Base-by-base conservation (phyloP, 768 basidiomycete genomes). In the Auricularia heimuer region DNA sequence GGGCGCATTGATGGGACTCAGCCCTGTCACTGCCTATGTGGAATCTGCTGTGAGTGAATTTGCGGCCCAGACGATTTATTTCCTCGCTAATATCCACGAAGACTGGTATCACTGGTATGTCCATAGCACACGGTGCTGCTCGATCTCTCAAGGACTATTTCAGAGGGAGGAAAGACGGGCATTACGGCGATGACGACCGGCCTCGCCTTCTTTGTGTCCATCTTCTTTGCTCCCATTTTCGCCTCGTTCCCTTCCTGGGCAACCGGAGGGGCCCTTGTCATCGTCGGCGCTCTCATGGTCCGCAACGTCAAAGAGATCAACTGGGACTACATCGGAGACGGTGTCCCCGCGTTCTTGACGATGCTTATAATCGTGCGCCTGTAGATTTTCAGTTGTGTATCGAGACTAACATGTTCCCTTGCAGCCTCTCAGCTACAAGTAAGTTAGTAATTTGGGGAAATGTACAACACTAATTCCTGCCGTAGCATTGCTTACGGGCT, bases 211-310 rank as follows among this genome's bases (percentile, higher is more conserved):
- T 88, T 93, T 72, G 75, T 94, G 58, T 89, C 84, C 2, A 79
- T 94, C 64, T 94, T 94, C 81, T 94, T 94, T 71, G 83, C 92
- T 18, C 92, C 92, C 4, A 87, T 94, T 69, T 92, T 94, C 68
- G 90, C 90, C 10, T 90, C 88, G 11, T 91, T 94, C 62, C 92
- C 92, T 0, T 70, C 86, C 0, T 94, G 90, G 90, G 91, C 92
- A 3, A 94, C 92, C 1, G 92, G 92, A 14, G 88, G 92, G 64
- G 90, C 91, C 0, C 78, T 94, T 42, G 83, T 90, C 54, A 87
- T 94, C 64, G 91, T 91, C 11, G 92, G 92, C n/a, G 88, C 87
- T 16, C 79, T 92, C 70, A 94, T 94, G 92, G 89, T 91, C 74
- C 83, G 88, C 71, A 92, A 91, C 69, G 89, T 90, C 24, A 81